Percentiles rank a stretch among this genome's conserved stretches.
These are phyloP conservation scores for Fusarium sulawesiense DNA, from an alignment of 2,329 filamentous ascomycete genomes.

Conservation along the genomic window DNA sequence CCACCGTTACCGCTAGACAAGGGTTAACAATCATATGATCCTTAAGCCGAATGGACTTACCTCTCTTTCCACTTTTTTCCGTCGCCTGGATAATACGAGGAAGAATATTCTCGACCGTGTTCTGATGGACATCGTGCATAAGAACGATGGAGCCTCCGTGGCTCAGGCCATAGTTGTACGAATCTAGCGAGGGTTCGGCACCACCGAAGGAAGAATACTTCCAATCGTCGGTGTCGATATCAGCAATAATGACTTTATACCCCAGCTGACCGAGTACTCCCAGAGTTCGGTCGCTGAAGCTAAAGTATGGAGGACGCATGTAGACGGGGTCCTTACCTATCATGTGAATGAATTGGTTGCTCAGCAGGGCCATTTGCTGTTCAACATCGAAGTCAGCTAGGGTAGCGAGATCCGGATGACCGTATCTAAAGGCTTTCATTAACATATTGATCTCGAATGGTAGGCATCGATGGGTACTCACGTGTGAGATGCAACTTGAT, in stretches of 20 bases:
- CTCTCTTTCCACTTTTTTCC: conserved; percentile 8
- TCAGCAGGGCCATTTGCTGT: conserved; percentile 18
- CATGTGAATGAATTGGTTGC: conserved; percentile 1
- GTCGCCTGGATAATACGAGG: conserved; percentile 15
- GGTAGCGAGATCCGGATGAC: conserved; percentile 12
- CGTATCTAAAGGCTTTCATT: neutral
- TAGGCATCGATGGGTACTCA: no score
- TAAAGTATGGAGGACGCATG: conserved; percentile 29
- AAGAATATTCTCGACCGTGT: conserved; percentile 17
- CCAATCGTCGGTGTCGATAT: conserved; percentile 31
- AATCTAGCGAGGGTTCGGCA: conserved; percentile 1
- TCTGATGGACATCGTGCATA: conserved; percentile 23
- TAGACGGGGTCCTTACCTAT: conserved; percentile 26
- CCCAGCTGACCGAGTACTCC: conserved; percentile 6
- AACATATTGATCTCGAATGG: no score
- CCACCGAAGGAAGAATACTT: conserved; percentile 9
- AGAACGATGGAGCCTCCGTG: conserved; percentile 24
- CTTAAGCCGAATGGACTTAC: rapidly evolving
- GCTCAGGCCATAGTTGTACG: neutral
- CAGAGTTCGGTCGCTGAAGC: conserved; percentile 17
- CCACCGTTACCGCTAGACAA: conserved; percentile 4
- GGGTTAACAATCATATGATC: rapidly evolving
- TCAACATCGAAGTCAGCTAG: conserved; percentile 9
- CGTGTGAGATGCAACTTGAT: conserved; percentile 18
- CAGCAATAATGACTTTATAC: conserved; percentile 29